phyloP scores from a whole-genome alignment of 148 eudicot genomes.

The Spergularia bocconei region DNA sequence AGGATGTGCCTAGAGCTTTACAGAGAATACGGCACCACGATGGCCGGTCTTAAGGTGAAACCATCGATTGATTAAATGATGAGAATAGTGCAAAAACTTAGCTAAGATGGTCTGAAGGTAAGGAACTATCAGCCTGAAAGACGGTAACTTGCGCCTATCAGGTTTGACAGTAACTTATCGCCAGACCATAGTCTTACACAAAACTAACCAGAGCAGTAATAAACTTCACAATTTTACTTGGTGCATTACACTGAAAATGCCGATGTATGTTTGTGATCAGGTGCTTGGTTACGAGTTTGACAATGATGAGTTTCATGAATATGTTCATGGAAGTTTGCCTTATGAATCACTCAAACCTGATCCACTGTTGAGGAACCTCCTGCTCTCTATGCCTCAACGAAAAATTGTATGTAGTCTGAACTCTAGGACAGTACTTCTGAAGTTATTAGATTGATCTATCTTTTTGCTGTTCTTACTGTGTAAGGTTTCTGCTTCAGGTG shows the following conservation, averaged over 20 bases:
- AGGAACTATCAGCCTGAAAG: background rate
- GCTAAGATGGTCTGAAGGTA: background rate
- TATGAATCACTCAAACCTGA: slow-evolving; percentile 74
- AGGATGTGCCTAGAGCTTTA: slow-evolving; percentile 81
- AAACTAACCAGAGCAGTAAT: background rate
- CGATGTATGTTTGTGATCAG: slow-evolving; percentile 32
- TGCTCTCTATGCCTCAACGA: slow-evolving; percentile 80
- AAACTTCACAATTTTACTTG: background rate
- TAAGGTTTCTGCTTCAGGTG: slow-evolving; percentile 34
- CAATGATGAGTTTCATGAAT: slow-evolving; percentile 66
- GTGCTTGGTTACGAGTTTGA: slow-evolving; percentile 77
- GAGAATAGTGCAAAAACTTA: background rate
- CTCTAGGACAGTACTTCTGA: background rate
- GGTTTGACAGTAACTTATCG: background rate
- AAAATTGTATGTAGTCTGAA: slow-evolving; percentile 58
- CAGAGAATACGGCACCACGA: slow-evolving; percentile 89
- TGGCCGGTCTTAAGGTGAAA: slow-evolving; percentile 92
- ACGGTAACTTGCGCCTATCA: too few relatives aligned
- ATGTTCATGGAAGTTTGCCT: slow-evolving; percentile 78
- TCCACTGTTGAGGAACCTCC: slow-evolving; percentile 64
- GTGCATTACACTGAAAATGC: too few relatives aligned
- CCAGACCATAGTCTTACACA: background rate
- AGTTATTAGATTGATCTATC: background rate
- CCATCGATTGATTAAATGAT: background rate
- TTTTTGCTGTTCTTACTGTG: background rate